Conservation (phyloP, 2,329 filamentous ascomycete genomes). For the Pseudogymnoascus sp. region DNA sequence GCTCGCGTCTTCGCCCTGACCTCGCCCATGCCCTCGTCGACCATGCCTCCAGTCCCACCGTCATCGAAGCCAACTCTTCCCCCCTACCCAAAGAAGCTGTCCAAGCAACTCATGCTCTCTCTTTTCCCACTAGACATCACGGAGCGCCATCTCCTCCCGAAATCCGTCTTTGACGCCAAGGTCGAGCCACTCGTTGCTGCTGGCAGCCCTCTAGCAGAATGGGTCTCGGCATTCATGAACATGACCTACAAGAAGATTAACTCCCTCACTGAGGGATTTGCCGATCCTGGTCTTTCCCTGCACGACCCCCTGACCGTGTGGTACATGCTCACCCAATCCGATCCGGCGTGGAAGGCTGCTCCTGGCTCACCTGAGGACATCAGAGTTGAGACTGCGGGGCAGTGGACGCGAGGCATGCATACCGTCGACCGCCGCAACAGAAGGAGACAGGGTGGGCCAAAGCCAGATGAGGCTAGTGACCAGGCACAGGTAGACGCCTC, state of each 20-base stretch:
- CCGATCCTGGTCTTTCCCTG: slow-evolving; percentile 55
- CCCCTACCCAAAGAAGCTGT: slow-evolving; percentile 57
- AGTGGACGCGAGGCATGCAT: slow-evolving; percentile 93
- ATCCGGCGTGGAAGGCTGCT: slow-evolving; percentile 51
- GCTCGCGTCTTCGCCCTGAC: slow-evolving; percentile 73
- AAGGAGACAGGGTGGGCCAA: slow-evolving; percentile 42
- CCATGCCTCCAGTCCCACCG: slow-evolving; percentile 64
- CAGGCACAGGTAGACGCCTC: slow-evolving; percentile 25
- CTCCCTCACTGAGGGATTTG: slow-evolving; percentile 50
- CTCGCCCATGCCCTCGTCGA: slow-evolving; percentile 64
- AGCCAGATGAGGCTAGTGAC: slow-evolving; percentile 28
- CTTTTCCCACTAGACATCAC: slow-evolving; percentile 76
- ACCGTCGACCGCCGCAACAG: slow-evolving; percentile 67
- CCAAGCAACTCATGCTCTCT: slow-evolving; percentile 56
- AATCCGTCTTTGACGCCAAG: slow-evolving; percentile 49
- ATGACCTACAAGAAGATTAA: slow-evolving; percentile 64
- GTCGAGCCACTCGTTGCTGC: slow-evolving; percentile 49
- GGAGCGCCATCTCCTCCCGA: slow-evolving; percentile 58
- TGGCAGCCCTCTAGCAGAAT: slow-evolving; percentile 66
- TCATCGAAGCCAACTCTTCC: slow-evolving; percentile 37
- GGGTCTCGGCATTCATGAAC: slow-evolving; percentile 65
- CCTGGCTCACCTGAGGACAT: slow-evolving; percentile 65
- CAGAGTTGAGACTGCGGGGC: slow-evolving; percentile 78
- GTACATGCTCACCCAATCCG: slow-evolving; percentile 61
- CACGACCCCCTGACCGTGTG: slow-evolving; percentile 75